Percentiles rank a stretch among this genome's conserved stretches.
phyloP scores from a whole-genome alignment of 306 rosid genomes.

The Nissolia schottii region DNA sequence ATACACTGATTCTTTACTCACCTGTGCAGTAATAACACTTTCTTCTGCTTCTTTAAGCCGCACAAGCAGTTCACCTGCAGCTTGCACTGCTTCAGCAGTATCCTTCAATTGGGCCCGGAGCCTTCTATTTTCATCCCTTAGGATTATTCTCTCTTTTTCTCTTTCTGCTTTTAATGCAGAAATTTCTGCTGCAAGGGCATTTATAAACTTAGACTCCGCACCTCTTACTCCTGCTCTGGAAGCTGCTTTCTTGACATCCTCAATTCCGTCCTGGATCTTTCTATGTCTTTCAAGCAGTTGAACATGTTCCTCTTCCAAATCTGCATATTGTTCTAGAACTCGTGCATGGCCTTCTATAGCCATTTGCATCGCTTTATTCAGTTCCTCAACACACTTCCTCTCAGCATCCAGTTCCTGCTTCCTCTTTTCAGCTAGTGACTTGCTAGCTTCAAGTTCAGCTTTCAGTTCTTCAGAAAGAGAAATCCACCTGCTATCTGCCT shows the following conservation, averaged over 20 bases:
- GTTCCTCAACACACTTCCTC: conserved; percentile 72
- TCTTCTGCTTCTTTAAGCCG: conserved; percentile 86
- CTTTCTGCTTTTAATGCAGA: conserved; percentile 67
- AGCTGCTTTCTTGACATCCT: conserved; percentile 71
- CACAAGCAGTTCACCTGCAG: conserved; percentile 83
- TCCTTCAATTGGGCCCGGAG: conserved; percentile 81
- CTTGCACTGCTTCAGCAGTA: conserved; percentile 89
- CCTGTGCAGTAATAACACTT: conserved; percentile 66
- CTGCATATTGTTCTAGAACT: conserved; percentile 76
- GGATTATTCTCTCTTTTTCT: conserved; percentile 62
- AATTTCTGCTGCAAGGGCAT: conserved; percentile 78
- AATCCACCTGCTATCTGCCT: conserved; percentile 79
- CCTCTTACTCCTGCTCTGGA: conserved; percentile 75
- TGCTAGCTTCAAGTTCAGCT: conserved; percentile 68
- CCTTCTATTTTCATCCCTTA: conserved; percentile 73
- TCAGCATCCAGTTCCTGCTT: conserved; percentile 68
- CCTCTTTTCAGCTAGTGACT: conserved; percentile 54
- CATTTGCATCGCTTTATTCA: conserved; percentile 67
- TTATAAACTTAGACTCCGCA: conserved; percentile 74
- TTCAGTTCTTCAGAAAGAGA: conserved; percentile 73
- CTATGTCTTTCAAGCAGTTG: conserved; percentile 78
- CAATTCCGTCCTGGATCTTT: conserved; percentile 71
- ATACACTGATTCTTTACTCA: conserved; percentile 25
- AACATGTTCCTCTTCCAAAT: conserved; percentile 86
- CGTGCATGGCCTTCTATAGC: conserved; percentile 83